Conservation (phyloP, 2,329 filamentous ascomycete genomes). For the Scedosporium boydii region DNA sequence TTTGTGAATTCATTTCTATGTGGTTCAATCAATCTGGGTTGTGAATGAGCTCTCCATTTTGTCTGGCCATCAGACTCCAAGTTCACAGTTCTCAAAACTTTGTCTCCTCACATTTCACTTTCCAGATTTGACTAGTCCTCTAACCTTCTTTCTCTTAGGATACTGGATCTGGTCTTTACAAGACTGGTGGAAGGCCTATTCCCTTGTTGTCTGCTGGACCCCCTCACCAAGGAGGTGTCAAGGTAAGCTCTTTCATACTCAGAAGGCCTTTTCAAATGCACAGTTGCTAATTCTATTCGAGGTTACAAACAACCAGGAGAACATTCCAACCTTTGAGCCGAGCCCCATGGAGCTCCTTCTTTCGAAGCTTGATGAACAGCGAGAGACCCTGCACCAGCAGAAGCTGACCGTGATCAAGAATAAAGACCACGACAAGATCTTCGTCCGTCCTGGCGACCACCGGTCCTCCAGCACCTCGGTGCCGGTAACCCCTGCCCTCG, state of each 20-base stretch:
- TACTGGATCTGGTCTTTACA: slow-evolving; percentile 5
- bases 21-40: too few species aligned
- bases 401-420: slow-evolving; percentile 39
- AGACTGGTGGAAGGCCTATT: slow-evolving; percentile 15
- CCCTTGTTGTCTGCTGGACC: slow-evolving; percentile 44
- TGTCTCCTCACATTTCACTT: too few species aligned
- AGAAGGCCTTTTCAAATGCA: not conserved
- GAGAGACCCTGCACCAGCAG: slow-evolving; percentile 49
- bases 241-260: slow-evolving; percentile 27
- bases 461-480: slow-evolving; percentile 47
- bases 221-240: slow-evolving; percentile 39
- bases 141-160: slow-evolving; percentile 11
- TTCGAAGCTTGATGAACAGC: slow-evolving; percentile 65
- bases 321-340: slow-evolving; percentile 9
- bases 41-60: too few species aligned
- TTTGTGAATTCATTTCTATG: too few species aligned
- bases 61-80: too few species aligned
- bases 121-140: not conserved
- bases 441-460: slow-evolving; percentile 31
- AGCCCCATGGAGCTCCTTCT: slow-evolving; percentile 63
- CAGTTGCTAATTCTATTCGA: not conserved
- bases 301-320: slow-evolving; percentile 6
- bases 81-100: too few species aligned
- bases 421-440: slow-evolving; percentile 25
- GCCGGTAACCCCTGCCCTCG: slow-evolving; percentile 52